Evolutionary conservation across 2,329 filamentous ascomycete genomes (phyloP).

Genomic region (Aulographum hederae): DNA sequence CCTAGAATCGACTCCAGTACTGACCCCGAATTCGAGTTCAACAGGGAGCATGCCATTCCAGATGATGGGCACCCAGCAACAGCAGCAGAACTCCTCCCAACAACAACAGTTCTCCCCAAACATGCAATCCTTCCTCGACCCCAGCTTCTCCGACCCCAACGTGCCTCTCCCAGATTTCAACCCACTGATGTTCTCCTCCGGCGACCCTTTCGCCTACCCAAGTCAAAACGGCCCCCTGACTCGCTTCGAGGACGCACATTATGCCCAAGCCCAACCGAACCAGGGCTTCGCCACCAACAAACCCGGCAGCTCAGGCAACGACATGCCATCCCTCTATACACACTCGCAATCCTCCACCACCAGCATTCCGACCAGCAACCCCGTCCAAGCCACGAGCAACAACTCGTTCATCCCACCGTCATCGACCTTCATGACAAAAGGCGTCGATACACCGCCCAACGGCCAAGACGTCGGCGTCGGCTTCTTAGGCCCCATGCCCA

Average conservation of each 20-base stretch:
- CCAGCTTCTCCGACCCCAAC: conserved; percentile 17
- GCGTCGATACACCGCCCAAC: conserved; percentile 4
- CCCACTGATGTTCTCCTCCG: conserved; percentile 64
- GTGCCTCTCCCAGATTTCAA: conserved; percentile 48
- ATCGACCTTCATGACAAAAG: conserved; percentile 5
- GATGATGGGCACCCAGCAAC: too few relatives aligned
- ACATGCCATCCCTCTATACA: neutral
- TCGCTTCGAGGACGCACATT: conserved; percentile 1
- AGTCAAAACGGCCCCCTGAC: conserved; percentile 30
- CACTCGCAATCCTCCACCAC: neutral
- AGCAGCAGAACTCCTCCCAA: neutral
- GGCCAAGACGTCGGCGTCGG: conserved; percentile 54
- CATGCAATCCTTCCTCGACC: conserved; percentile 8
- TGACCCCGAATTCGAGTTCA: neutral
- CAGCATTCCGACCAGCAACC: neutral
- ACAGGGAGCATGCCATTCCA: neutral
- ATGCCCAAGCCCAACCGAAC: conserved; percentile 1
- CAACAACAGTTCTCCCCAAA: conserved; percentile 6
- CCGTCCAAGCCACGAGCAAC: neutral
- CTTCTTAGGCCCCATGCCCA: conserved; percentile 50
- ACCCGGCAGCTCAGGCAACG: neutral
- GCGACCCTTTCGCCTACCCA: conserved; percentile 63
- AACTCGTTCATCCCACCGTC: conserved; percentile 1
- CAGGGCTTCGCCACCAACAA: conserved; percentile 1
- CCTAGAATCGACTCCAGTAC: neutral